Percentiles rank a stretch among this genome's conserved stretches.
Evolutionary conservation across 1,139 yeast genomes (phyloP).

Genomic region (Kluyveromyces sp.): DNA sequence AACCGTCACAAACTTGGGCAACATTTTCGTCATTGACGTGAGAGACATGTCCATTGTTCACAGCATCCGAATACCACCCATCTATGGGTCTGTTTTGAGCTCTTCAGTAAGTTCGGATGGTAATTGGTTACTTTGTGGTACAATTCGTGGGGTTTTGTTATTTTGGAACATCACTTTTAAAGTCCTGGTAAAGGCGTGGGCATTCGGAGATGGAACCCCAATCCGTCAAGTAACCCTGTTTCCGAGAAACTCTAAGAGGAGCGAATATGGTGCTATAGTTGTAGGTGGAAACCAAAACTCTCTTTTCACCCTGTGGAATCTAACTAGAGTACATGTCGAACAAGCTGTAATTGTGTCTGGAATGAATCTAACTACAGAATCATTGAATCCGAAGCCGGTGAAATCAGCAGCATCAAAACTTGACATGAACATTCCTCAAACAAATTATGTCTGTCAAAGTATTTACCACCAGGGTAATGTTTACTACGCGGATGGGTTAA

Average conservation of each 20-base stretch:
- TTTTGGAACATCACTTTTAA: slow-evolving; percentile 79
- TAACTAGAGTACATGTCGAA: slow-evolving; percentile 57
- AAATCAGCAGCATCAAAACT: background rate
- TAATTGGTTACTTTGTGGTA: slow-evolving; percentile 67
- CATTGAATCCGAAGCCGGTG: background rate
- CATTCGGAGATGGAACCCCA: slow-evolving; percentile 42
- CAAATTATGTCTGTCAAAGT: slow-evolving; percentile 10
- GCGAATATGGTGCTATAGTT: slow-evolving; percentile 43
- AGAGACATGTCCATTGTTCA: slow-evolving; percentile 45
- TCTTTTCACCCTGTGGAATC: slow-evolving; percentile 71
- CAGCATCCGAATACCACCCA: slow-evolving; percentile 47
- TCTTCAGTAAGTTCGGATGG: slow-evolving; percentile 50
- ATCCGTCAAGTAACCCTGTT: slow-evolving; percentile 42
- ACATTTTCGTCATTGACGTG: slow-evolving; percentile 52
- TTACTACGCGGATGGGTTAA: slow-evolving; percentile 13
- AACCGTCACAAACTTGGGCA: slow-evolving; percentile 48
- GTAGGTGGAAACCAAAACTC: slow-evolving; percentile 60
- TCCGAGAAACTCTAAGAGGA: slow-evolving; percentile 35
- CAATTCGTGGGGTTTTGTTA: slow-evolving; percentile 62
- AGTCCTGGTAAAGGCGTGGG: slow-evolving; percentile 55
- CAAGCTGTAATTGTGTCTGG: slow-evolving; percentile 42
- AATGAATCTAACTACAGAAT: slow-evolving; percentile 17
- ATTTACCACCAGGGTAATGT: slow-evolving; percentile 13
- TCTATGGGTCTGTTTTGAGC: slow-evolving; percentile 59
- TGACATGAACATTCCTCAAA: slow-evolving; percentile 14